Percentiles rank a stretch among this genome's conserved stretches.
Evolutionary conservation across 225 moss, liverwort and hornwort genomes (phyloP).

Genomic region (Thuidium tamariscinum): DNA sequence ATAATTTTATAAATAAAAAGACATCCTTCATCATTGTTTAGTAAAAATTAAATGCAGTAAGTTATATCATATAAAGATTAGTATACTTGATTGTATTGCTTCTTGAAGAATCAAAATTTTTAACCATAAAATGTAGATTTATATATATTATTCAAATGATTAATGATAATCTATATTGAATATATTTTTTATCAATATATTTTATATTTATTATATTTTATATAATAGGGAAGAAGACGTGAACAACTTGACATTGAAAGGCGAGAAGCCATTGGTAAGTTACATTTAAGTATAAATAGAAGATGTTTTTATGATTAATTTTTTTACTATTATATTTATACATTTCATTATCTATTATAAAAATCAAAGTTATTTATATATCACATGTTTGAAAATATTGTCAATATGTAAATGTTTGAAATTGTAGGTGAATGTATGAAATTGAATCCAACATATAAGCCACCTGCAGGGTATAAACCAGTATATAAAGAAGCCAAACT

Average conservation of each 20-base stretch:
- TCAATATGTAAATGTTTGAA: background rate
- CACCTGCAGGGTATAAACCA: conserved; percentile 78
- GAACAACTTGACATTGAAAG: conserved; percentile 80
- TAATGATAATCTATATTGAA: too few species aligned
- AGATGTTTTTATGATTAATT: too few species aligned
- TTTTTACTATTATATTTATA: background rate
- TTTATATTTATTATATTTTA: too few species aligned
- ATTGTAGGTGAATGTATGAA: conserved; percentile 65
- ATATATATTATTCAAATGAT: fast-evolving
- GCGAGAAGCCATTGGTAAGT: conserved; percentile 80
- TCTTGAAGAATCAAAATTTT: too few species aligned
- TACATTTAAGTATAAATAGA: background rate
- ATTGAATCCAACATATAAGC: conserved; percentile 68
- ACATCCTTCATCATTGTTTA: too few species aligned
- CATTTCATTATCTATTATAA: background rate
- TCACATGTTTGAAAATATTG: too few species aligned
- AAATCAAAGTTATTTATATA: background rate
- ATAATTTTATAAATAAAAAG: too few species aligned
- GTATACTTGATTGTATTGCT: fast-evolving
- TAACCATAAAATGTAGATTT: fast-evolving
- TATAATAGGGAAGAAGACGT: conserved; percentile 62
- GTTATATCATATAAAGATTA: background rate
- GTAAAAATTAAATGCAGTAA: too few species aligned
- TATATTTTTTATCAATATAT: too few species aligned
- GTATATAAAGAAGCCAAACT: conserved; percentile 76